Percentiles rank a stretch among this genome's conserved stretches.
Evolutionary conservation across 1,284 basidiomycete genomes (phyloP).

Genomic region (Ustilago curta): DNA sequence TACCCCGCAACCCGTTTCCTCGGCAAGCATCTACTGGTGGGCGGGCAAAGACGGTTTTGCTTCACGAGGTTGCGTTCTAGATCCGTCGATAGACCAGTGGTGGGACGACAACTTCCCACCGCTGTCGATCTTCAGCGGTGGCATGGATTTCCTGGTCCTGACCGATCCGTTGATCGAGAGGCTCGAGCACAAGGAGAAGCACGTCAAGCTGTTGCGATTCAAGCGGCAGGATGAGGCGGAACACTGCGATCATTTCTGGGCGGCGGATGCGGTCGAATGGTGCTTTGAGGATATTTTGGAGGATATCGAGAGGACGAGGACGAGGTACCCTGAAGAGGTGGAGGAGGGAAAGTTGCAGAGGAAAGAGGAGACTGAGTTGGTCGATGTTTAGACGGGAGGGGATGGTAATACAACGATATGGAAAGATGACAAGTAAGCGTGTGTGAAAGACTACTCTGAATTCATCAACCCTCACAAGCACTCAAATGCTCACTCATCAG

Average conservation of each 20-base stretch:
- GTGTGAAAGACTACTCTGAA: too few relatives aligned
- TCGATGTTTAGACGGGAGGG: slow-evolving; percentile 1
- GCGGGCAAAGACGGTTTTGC: slow-evolving; percentile 76
- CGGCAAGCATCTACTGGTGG: slow-evolving; percentile 74
- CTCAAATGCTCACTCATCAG: too few relatives aligned
- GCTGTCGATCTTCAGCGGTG: slow-evolving; percentile 73
- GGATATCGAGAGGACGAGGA: slow-evolving; percentile 54
- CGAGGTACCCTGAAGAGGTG: slow-evolving; percentile 47
- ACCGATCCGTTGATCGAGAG: slow-evolving; percentile 64
- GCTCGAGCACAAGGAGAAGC: slow-evolving; percentile 53
- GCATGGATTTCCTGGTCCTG: slow-evolving; percentile 66
- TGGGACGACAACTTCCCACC: slow-evolving; percentile 77
- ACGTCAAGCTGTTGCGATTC: slow-evolving; percentile 73
- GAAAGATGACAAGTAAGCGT: too few relatives aligned
- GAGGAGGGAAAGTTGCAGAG: neutral
- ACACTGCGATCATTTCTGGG: slow-evolving; percentile 73
- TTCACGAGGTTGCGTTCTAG: slow-evolving; percentile 74
- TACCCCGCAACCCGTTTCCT: slow-evolving; percentile 75
- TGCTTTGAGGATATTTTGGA: slow-evolving; percentile 70
- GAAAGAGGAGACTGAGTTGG: neutral
- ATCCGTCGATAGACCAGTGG: slow-evolving; percentile 71
- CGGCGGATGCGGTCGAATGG: slow-evolving; percentile 76
- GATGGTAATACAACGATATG: neutral
- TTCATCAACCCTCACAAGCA: too few relatives aligned
- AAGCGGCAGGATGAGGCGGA: slow-evolving; percentile 73